Evolutionary conservation across 495 filamentous ascomycete species (phyloP).

Genomic region (Lasiosphaeria hispida): DNA sequence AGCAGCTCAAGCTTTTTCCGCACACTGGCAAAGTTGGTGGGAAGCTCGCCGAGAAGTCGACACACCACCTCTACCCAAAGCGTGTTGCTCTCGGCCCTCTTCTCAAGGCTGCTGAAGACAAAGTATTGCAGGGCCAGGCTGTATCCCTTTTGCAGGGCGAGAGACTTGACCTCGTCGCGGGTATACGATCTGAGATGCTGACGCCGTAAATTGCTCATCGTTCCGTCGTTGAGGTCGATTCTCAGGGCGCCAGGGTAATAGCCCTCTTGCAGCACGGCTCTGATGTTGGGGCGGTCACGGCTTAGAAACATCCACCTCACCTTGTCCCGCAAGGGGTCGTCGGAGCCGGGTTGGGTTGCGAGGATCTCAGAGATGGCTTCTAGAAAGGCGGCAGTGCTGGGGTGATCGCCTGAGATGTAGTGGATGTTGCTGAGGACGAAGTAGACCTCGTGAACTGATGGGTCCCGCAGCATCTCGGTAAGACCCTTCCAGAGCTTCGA

Average conservation of each 20-base stretch:
- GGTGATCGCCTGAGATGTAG: conserved; percentile 9
- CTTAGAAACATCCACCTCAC: conserved; percentile 10
- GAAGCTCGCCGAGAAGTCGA: conserved; percentile 7
- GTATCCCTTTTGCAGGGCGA: background rate
- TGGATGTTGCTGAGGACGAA: conserved; percentile 15
- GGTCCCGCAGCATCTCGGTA: conserved; percentile 11
- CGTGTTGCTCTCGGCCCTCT: conserved; percentile 17
- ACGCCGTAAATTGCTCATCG: conserved; percentile 12
- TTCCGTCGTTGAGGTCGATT: conserved; percentile 7
- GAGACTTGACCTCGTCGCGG: conserved; percentile 11
- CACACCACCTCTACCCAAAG: conserved; percentile 17
- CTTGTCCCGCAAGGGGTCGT: background rate
- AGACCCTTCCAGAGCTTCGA: conserved; percentile 16
- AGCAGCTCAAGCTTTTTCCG: conserved; percentile 12
- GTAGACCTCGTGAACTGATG: conserved; percentile 14
- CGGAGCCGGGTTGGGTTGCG: background rate
- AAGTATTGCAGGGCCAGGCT: conserved; percentile 15
- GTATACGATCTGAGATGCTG: conserved; percentile 12
- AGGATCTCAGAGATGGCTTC: conserved; percentile 1
- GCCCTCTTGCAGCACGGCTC: background rate
- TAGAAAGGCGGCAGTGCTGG: conserved; percentile 3
- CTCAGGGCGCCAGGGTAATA: background rate
- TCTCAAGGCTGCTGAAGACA: conserved; percentile 16
- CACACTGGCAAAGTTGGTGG: conserved; percentile 3
- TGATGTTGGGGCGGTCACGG: conserved; percentile 3